Evolutionary conservation across 169 alveolate genomes (phyloP).

Genomic region (Babesia divergens): DNA sequence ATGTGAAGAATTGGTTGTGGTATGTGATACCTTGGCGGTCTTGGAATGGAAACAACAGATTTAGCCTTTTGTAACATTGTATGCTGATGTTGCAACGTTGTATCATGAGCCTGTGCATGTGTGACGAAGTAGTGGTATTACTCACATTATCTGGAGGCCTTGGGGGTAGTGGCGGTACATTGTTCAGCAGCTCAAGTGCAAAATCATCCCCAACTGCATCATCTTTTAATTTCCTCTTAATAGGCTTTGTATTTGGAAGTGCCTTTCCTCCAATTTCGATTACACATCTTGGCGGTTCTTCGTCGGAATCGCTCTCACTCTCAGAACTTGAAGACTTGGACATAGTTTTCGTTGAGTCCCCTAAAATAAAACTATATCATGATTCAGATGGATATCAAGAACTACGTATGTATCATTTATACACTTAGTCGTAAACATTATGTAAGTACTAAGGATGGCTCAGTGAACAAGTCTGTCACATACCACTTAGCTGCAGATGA

Average conservation of each 20-base stretch:
- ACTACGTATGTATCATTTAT: neutral
- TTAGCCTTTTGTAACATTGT: too few species aligned
- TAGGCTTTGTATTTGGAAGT: neutral
- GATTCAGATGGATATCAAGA: neutral
- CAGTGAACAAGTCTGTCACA: neutral
- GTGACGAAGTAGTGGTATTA: neutral
- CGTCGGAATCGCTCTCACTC: slow-evolving; percentile 39
- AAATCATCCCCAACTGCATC: slow-evolving; percentile 40
- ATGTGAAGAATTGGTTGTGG: neutral
- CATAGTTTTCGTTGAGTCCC: neutral
- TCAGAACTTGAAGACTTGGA: slow-evolving; percentile 21
- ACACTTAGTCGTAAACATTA: neutral
- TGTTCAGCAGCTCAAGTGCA: slow-evolving; percentile 33
- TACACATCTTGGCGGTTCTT: slow-evolving; percentile 42
- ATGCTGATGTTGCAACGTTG: neutral
- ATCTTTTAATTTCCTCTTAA: slow-evolving; percentile 13
- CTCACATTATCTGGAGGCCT: neutral
- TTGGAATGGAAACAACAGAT: too few species aligned
- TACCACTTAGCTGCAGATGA: neutral
- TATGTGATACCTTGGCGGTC: neutral
- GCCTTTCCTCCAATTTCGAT: slow-evolving; percentile 51
- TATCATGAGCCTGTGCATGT: neutral
- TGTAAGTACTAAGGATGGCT: neutral
- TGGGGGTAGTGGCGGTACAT: slow-evolving; percentile 44
- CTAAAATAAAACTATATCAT: neutral